Conservation (phyloP, 306 rosid species). For the Purshia tridentata region DNA sequence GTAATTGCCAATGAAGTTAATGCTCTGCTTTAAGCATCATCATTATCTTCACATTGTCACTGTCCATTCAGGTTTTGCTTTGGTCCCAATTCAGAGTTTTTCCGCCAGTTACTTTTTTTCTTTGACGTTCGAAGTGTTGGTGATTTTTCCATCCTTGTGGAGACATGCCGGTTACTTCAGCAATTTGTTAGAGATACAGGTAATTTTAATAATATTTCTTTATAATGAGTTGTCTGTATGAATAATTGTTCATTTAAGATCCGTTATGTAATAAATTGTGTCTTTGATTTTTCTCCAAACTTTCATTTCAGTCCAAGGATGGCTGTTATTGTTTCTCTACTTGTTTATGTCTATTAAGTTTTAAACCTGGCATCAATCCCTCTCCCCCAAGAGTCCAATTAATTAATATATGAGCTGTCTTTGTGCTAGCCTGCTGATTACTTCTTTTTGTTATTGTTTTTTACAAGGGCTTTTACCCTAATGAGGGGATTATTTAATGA, state of each 20-base stretch:
- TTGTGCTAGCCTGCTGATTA: background rate
- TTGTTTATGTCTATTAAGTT: background rate
- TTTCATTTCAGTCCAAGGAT: background rate
- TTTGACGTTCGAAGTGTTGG: slow-evolving; percentile 53
- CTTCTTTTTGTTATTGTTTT: background rate
- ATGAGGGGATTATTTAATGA: background rate
- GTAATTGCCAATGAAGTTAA: background rate
- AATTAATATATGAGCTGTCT: background rate
- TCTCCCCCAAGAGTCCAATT: background rate
- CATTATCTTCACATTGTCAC: slow-evolving; percentile 20
- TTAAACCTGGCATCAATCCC: background rate
- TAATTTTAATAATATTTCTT: slow-evolving; percentile 35
- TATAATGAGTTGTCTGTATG: slow-evolving; percentile 4
- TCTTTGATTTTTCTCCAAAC: slow-evolving; percentile 1
- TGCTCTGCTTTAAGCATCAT: slow-evolving; percentile 16
- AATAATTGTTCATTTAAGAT: slow-evolving; percentile 4
- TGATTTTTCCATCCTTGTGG: slow-evolving; percentile 72
- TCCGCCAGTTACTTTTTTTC: slow-evolving; percentile 84
- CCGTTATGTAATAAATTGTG: background rate
- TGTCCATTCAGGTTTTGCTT: slow-evolving; percentile 74
- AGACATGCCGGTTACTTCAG: slow-evolving; percentile 70
- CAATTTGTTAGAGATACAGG: slow-evolving; percentile 64
- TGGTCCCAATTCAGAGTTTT: slow-evolving; percentile 82
- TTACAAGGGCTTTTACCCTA: background rate
- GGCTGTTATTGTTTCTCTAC: background rate